A percentile compares a stretch with the other conserved stretches of the same genome.
Evolutionary conservation across 768 basidiomycete species (phyloP).

Genomic region (Rhodotorula kratochvilovae): DNA sequence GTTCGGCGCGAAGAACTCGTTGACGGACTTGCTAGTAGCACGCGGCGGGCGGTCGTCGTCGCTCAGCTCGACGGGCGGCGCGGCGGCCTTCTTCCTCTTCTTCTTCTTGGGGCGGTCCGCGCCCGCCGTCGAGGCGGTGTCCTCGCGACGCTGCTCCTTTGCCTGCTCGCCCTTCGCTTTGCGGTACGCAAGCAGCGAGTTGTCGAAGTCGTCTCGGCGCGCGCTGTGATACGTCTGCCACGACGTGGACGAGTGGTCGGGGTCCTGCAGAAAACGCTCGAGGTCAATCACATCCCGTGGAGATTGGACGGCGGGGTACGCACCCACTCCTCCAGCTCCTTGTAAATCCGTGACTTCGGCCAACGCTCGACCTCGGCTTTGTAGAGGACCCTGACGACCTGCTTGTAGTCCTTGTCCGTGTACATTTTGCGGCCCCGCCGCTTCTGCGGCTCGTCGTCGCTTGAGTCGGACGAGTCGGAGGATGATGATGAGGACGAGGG

Average conservation of each 20-base stretch:
- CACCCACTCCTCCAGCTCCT: neutral
- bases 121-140: no score
- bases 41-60: no score
- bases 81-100: neutral
- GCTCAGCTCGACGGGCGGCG: no score
- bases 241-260: neutral
- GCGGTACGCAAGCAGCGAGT: neutral
- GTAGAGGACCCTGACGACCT: neutral
- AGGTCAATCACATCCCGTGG: neutral
- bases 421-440: neutral
- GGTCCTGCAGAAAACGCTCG: neutral
- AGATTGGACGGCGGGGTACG: neutral
- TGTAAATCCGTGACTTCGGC: neutral
- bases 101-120: neutral
- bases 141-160: neutral
- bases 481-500: neutral
- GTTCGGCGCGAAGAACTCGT: no score
- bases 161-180: neutral
- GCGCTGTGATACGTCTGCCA: slow-evolving; percentile 14
- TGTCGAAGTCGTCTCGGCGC: neutral
- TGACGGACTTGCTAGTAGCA: no score
- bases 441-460: neutral
- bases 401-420: neutral
- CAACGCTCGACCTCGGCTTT: neutral
- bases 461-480: neutral